Base-by-base conservation (phyloP, 2,329 filamentous ascomycete genomes). In the Aureobasidium sp. region DNA sequence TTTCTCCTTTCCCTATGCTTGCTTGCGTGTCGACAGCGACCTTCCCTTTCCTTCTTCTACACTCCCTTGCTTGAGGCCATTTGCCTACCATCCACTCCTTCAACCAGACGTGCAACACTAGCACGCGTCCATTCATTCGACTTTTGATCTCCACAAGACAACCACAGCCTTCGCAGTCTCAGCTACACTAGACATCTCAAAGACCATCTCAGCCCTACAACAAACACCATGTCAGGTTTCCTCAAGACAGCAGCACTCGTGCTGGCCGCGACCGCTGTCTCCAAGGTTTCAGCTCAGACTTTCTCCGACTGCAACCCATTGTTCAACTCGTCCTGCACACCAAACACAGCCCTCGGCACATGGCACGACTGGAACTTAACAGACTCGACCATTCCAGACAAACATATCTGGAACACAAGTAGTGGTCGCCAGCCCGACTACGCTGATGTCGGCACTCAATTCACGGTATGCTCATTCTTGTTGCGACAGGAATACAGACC, bases 241-340 rank as follows among this genome's bases (percentile, higher is more conserved):
- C 11, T 61, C 25, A 51, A 61, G 27, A 61, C 57, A 51, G 36
- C 47, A 52, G 63, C 63, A 39, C 51, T 74, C 62, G 68, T 72
- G 64, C 67, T 73, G 56, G 61, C 71, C 59, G 71, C 72, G 48
- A 61, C 57, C 17, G 63, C 73, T 45, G 67, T 74, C 48, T 71
- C 80, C 63, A 75, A 82, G 37, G 77, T 78, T 59, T 67, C 80
- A 49, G 91, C 88, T 56, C 92, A 97, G 75, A 91, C 91, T 29
- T 84, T 75, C 61, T 91, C 89, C 6, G 73, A 80, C 41, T 97
- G 92, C 78, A 87, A 96, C 70, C 92, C 92, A 5, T 80, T 88
- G 71, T 83, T 91, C 66, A 73, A 75, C 60, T 84, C 81, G 44
- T 70, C 68, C 37, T 96, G 91, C 72, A 85, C 88, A 1, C 73